Evolutionary conservation across 1,284 basidiomycete genomes (phyloP).

Genomic region (Agroathelia rolfsii): DNA sequence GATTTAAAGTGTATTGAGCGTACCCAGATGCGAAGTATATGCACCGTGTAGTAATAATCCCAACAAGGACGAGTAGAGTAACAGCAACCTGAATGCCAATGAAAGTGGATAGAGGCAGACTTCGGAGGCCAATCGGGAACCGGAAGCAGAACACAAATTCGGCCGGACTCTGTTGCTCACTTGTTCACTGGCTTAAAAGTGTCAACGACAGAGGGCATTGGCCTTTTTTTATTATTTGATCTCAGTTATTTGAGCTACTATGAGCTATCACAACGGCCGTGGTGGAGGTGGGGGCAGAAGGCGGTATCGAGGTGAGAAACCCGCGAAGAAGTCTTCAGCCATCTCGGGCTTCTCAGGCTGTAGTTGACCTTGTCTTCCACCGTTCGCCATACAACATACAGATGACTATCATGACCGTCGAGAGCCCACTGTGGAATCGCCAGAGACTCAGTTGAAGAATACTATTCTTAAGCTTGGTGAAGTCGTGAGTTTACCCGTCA

Average conservation of each 20-base stretch:
- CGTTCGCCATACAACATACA: constrained; percentile 19
- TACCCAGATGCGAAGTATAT: not conserved
- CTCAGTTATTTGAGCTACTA: constrained; percentile 14
- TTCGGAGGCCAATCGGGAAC: not conserved
- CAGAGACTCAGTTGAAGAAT: constrained; percentile 61
- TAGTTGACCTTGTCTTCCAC: constrained; percentile 2
- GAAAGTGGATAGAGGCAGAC: not conserved
- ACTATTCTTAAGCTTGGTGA: constrained; percentile 72
- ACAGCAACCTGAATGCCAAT: constrained; percentile 8
- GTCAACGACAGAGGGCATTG: too few species aligned
- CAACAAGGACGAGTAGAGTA: constrained; percentile 13
- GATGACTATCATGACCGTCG: constrained; percentile 59
- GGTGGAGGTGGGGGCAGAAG: constrained; percentile 30
- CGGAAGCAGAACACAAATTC: not conserved
- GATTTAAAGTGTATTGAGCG: not conserved
- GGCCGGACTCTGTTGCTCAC: not conserved
- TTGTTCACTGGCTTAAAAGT: constrained; percentile 1
- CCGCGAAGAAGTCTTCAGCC: not conserved
- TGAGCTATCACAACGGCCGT: constrained; percentile 37
- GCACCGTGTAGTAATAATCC: constrained; percentile 9
- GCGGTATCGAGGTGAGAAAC: constrained; percentile 36
- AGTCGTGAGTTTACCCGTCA: constrained; percentile 49
- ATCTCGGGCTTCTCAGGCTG: not conserved
- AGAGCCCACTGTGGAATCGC: constrained; percentile 49
- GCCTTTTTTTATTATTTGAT: too few species aligned